Conservation (phyloP, 2,329 filamentous ascomycete species). For the Geosmithia morbida region DNA sequence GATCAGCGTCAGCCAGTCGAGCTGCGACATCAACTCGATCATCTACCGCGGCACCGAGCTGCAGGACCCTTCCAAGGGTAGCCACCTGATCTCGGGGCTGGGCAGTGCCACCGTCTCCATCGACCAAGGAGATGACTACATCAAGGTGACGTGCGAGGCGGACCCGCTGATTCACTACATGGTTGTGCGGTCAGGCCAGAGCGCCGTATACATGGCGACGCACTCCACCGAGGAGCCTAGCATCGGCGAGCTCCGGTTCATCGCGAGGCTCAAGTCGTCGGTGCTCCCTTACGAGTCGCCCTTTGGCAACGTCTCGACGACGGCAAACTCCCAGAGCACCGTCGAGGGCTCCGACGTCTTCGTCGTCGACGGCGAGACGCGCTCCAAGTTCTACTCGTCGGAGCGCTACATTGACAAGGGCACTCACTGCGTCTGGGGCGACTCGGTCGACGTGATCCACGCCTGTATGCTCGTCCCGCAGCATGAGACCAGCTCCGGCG, state of each 20-base stretch:
- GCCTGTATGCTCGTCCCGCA: slow-evolving; percentile 46
- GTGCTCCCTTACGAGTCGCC: slow-evolving; percentile 36
- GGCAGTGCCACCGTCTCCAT: slow-evolving; percentile 41
- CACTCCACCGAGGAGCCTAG: slow-evolving; percentile 41
- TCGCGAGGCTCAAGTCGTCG: slow-evolving; percentile 40
- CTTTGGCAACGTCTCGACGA: slow-evolving; percentile 40
- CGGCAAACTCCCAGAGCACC: slow-evolving; percentile 29
- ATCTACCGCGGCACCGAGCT: slow-evolving; percentile 43
- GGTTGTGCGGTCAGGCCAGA: slow-evolving; percentile 44
- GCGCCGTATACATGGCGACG: slow-evolving; percentile 46
- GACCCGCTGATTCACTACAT: slow-evolving; percentile 50
- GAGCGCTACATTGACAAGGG: slow-evolving; percentile 56
- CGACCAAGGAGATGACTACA: slow-evolving; percentile 26
- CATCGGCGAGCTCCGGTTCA: slow-evolving; percentile 49
- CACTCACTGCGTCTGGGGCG: slow-evolving; percentile 44
- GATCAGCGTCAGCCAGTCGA: slow-evolving; percentile 35
- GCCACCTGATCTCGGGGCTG: slow-evolving; percentile 45
- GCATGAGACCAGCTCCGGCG: slow-evolving; percentile 46
- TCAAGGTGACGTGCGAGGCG: slow-evolving; percentile 47
- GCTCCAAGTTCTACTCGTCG: slow-evolving; percentile 57
- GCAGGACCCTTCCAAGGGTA: slow-evolving; percentile 34
- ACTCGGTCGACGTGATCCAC: slow-evolving; percentile 27
- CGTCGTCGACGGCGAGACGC: slow-evolving; percentile 44
- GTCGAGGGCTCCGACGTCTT: slow-evolving; percentile 48
- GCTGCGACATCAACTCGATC: slow-evolving; percentile 51